Conservation (phyloP, 495 filamentous ascomycete genomes). For the Xylaria nigripes region DNA sequence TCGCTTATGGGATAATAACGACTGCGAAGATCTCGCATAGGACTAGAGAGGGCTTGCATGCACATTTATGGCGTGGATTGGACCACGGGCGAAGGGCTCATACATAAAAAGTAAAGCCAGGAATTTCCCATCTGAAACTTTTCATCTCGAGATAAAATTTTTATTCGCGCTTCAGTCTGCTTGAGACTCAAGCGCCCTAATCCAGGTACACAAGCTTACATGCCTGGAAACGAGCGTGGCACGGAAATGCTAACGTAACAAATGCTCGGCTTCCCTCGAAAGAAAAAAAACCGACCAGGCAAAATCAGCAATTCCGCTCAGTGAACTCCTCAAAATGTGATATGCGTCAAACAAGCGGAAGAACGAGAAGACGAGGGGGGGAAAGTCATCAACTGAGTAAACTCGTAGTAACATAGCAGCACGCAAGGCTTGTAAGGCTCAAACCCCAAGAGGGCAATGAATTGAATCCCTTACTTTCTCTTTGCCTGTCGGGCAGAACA, state of each 20-base stretch:
- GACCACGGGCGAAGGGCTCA: too few relatives aligned
- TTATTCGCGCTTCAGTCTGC: too few relatives aligned
- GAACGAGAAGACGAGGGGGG: background rate
- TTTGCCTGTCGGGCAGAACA: background rate
- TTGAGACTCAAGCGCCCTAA: too few relatives aligned
- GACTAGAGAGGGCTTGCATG: background rate
- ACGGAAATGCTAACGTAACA: background rate
- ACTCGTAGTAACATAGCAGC: background rate
- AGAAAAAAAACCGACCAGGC: background rate
- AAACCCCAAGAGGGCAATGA: background rate
- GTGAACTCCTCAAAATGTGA: background rate
- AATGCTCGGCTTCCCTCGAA: background rate
- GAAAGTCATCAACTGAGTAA: constrained; percentile 3
- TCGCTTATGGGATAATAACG: background rate
- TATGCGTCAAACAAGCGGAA: background rate
- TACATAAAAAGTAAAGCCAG: background rate
- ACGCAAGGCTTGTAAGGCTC: background rate
- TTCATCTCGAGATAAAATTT: too few relatives aligned
- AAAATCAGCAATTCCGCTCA: background rate
- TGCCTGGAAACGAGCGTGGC: background rate
- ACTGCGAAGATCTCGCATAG: background rate
- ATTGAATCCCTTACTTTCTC: background rate
- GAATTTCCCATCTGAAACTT: too few relatives aligned
- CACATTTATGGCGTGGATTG: background rate
- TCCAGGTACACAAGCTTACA: background rate